Base-by-base conservation (phyloP, 129 eudicot genomes). In the Calendula officinalis region DNA sequence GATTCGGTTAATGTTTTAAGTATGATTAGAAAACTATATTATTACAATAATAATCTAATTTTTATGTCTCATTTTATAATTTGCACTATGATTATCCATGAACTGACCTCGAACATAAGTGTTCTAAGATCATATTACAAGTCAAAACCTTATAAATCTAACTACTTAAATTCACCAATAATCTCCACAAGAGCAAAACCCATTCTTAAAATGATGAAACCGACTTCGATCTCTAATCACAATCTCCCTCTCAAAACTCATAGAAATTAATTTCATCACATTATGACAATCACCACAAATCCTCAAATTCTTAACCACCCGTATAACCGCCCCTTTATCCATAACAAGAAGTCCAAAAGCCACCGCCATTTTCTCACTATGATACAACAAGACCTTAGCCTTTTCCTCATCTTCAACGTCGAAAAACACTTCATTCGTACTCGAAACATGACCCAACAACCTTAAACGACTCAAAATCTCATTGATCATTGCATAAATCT, bases 241-340 rank as follows among this genome's bases (percentile, higher is more conserved):
- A 34, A 91, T 91, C 56, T 84, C 98, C 56, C 98, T 53, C 10
- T n/a, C 76, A 68, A 77, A 82, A 15, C 71, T 68, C 30, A 66
- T 56, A 9, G 86, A 87, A 30, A 91, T 56, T 39, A 84, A 68
- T 73, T 91, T 91, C 59, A 85, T 72, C n/a, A 77, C 86, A 8
- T 83, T 79, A 72, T 91, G 97, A 41, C 96, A 87, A 61, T 91
- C 96, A 0, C 89, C 85, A 74, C 97, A 91, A 45, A 91, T 91
- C 34, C 90, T 76, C 33, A 87, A 78, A 73, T 87, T 91, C 77
- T 84, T 87, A 11, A 90, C 82, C 5, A 91, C 79, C 30, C 95
- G 70, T 30, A 84, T 79, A 48, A 80, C 80, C 0, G 67, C 74
- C 34, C 83, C 82, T 0, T 73, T 82, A 10, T 59, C 66, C 6